Evolutionary conservation across 2,329 filamentous ascomycete species (phyloP).

Genomic region (Fusarium equiseti): DNA sequence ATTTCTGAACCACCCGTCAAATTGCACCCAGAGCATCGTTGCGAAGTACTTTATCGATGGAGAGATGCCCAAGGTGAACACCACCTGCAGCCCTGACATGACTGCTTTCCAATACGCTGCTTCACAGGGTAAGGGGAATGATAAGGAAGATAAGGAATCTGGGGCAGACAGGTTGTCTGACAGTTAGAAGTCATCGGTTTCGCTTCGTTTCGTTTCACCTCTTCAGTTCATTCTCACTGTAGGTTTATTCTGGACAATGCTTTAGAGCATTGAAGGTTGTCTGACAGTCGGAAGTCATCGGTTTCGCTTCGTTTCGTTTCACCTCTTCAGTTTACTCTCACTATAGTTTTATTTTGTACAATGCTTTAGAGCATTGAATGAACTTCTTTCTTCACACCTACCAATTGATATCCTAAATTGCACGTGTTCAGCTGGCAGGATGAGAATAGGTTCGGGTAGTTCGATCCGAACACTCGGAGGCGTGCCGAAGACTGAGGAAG

Average conservation of each 20-base stretch:
- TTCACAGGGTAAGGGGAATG: too few species aligned
- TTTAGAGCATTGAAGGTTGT: neutral
- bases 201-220: neutral
- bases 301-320: too few species aligned
- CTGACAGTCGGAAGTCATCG: too few species aligned
- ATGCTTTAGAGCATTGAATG: neutral
- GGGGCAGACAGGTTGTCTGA: neutral
- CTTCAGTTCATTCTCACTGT: neutral
- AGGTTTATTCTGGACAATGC: neutral
- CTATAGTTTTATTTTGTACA: too few species aligned
- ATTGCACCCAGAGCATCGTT: neutral
- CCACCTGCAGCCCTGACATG: neutral
- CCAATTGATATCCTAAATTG: neutral
- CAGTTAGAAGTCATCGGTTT: neutral
- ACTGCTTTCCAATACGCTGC: conserved; percentile 2
- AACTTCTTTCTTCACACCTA: neutral
- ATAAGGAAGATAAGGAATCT: neutral
- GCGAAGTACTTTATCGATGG: conserved; percentile 1
- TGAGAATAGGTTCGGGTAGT: neutral
- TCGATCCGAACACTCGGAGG: neutral
- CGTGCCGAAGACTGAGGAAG: neutral
- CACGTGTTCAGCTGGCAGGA: neutral
- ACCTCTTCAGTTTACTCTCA: too few species aligned
- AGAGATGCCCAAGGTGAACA: conserved; percentile 2
- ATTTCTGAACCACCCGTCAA: too few species aligned